Conservation (phyloP, 139 green algal species). For the Haematococcus sp. region DNA sequence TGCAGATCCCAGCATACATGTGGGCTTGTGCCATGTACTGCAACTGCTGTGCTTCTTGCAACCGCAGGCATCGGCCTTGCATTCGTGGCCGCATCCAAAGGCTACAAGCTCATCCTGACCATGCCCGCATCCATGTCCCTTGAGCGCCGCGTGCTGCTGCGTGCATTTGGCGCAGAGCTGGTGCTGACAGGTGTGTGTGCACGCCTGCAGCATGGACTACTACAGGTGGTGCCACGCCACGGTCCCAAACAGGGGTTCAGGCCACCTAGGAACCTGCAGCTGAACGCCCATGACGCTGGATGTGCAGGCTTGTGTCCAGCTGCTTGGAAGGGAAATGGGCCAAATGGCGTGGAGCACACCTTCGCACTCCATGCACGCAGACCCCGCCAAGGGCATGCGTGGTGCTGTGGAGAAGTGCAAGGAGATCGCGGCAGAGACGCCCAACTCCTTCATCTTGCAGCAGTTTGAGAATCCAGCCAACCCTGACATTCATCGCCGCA, state of each 20-base stretch:
- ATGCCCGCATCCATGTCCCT: slow-evolving; percentile 98
- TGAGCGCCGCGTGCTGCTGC: slow-evolving; percentile 91
- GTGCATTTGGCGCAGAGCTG: slow-evolving; percentile 87
- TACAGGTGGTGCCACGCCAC: no score
- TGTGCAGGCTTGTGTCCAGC: no score
- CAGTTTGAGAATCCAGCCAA: slow-evolving; percentile 99
- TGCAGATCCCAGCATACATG: no score
- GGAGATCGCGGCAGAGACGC: slow-evolving; percentile 77
- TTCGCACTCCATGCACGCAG: background rate
- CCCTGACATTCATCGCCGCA: slow-evolving; percentile 25
- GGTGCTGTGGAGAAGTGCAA: slow-evolving; percentile 90
- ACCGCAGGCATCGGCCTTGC: slow-evolving; percentile 78
- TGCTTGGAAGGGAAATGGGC: no score
- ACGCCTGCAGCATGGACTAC: slow-evolving; percentile 43
- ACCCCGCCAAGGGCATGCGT: slow-evolving; percentile 44
- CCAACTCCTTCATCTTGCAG: slow-evolving; percentile 90
- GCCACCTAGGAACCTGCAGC: no score
- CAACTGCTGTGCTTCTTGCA: no score
- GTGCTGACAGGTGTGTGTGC: slow-evolving; percentile 69
- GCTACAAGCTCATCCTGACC: slow-evolving; percentile 86
- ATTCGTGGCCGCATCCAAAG: slow-evolving; percentile 85
- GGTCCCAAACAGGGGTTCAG: no score
- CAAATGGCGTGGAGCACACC: no score
- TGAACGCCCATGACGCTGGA: no score
- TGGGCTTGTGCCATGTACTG: no score